These are phyloP conservation scores for Lasiosphaeria ovina DNA, from an alignment of 495 filamentous ascomycete species.

Conservation along the genomic window DNA sequence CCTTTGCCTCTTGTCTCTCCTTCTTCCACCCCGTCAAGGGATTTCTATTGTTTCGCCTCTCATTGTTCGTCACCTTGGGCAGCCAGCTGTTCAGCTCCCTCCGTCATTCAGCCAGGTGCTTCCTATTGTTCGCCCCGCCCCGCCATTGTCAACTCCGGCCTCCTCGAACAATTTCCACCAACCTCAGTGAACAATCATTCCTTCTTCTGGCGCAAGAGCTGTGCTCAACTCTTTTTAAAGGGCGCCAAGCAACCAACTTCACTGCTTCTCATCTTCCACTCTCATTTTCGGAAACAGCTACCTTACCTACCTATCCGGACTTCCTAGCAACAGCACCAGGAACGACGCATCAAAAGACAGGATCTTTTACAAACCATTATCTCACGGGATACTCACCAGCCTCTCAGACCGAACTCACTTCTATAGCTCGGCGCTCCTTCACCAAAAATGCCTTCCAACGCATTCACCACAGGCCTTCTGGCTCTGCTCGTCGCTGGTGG, in stretches of 20 bases:
- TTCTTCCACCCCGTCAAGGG: conserved; percentile 3
- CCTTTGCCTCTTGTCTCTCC: conserved; percentile 1
- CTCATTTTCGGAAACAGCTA: conserved; percentile 9
- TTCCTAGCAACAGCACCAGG: neutral
- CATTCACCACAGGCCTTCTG: conserved; percentile 24
- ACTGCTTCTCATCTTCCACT: conserved; percentile 13
- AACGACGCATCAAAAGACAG: conserved; percentile 3
- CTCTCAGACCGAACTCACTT: neutral
- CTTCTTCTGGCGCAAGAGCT: conserved; percentile 20
- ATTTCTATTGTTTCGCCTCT: neutral
- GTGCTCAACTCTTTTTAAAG: conserved; percentile 14
- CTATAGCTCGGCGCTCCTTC: conserved; percentile 2
- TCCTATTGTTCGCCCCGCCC: conserved; percentile 15
- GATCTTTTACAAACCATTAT: too few relatives aligned
- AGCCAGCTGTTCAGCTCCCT: conserved; percentile 3
- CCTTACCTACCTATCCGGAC: neutral
- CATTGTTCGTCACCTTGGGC: neutral
- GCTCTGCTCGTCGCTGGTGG: conserved; percentile 30
- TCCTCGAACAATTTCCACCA: neutral
- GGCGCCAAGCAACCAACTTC: neutral
- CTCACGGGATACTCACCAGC: too few relatives aligned
- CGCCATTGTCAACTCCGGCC: conserved; percentile 12
- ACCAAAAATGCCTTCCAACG: conserved; percentile 36
- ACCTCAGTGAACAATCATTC: conserved; percentile 19
- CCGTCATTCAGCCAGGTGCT: conserved; percentile 22